phyloP scores from a whole-genome alignment of 305 asterid genomes.

The Andrographis paniculata region DNA sequence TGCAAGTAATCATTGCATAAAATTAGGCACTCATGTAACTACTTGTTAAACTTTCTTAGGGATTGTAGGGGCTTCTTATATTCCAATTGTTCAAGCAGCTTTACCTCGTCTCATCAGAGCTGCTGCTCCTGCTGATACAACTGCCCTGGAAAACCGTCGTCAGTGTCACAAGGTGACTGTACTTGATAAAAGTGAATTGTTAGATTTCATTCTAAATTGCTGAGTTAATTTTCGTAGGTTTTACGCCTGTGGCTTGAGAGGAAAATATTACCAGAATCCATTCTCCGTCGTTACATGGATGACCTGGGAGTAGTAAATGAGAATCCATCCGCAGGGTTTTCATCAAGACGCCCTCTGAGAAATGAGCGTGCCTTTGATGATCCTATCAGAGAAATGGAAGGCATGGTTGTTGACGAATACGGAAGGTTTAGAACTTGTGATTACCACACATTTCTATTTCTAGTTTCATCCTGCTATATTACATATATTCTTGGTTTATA shows the following conservation, averaged over 20 bases:
- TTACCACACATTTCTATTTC: slow-evolving; percentile 9
- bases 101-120: slow-evolving; percentile 79
- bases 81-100: slow-evolving; percentile 77
- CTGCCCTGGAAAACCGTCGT: slow-evolving; percentile 87
- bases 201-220: slow-evolving; percentile 18
- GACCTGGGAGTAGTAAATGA: slow-evolving; percentile 51
- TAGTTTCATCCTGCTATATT: slow-evolving; percentile 1
- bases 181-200: slow-evolving; percentile 9
- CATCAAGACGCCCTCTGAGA: slow-evolving; percentile 78
- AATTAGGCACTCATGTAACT: slow-evolving; percentile 10
- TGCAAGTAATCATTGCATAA: slow-evolving; percentile 3
- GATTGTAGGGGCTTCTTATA: slow-evolving; percentile 71
- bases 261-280: slow-evolving; percentile 78
- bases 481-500: too few species aligned
- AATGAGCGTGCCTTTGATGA: slow-evolving; percentile 89
- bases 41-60: slow-evolving; percentile 30
- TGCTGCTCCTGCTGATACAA: slow-evolving; percentile 82
- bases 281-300: slow-evolving; percentile 64
- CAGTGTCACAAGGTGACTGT: slow-evolving; percentile 81
- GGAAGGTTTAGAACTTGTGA: slow-evolving; percentile 51
- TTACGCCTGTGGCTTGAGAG: slow-evolving; percentile 95
- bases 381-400: slow-evolving; percentile 98
- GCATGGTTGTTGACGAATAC: slow-evolving; percentile 91
- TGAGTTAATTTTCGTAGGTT: slow-evolving; percentile 44
- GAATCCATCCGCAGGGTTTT: slow-evolving; percentile 47